A percentile compares a stretch with the other conserved stretches of the same genome.
These are phyloP conservation scores for Clavispora fructus DNA, from an alignment of 805 yeast species.

Conservation along the genomic window DNA sequence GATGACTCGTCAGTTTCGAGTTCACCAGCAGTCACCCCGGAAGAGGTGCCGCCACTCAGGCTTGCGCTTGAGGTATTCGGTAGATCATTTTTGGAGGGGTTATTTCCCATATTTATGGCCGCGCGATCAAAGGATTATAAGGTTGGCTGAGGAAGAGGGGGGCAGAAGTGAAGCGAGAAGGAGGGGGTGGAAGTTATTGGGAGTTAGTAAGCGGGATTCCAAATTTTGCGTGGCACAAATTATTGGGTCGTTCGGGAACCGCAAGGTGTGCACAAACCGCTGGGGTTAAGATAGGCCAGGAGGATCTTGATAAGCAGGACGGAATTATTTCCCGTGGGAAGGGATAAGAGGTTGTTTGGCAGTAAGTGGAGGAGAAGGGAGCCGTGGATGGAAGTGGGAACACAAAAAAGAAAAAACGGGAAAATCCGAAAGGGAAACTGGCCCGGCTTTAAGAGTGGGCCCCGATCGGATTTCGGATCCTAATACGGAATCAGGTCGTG, in stretches of 20 bases:
- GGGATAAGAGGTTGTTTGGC: no score
- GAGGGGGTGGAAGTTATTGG: neutral
- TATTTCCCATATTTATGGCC: conserved; percentile 47
- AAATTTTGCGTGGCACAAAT: neutral
- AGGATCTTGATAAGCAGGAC: no score
- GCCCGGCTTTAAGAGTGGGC: neutral
- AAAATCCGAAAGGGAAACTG: neutral
- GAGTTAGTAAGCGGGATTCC: neutral
- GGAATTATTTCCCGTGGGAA: no score
- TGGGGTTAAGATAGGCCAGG: neutral
- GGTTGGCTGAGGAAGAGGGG: neutral
- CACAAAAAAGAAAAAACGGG: no score
- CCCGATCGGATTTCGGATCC: neutral
- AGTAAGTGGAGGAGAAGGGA: neutral
- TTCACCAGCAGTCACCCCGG: conserved; percentile 27
- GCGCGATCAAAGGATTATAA: conserved; percentile 2
- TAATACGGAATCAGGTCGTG: neutral
- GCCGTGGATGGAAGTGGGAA: neutral
- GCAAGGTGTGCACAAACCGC: neutral
- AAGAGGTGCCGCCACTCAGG: conserved; percentile 18
- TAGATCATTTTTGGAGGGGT: conserved; percentile 55
- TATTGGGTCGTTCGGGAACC: conserved; percentile 1
- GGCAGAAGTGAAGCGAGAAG: neutral
- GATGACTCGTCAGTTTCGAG: conserved; percentile 38
- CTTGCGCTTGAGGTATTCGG: conserved; percentile 32